Base-by-base conservation (phyloP, 352 stramenopile species). In the Thalassiosira allenii region DNA sequence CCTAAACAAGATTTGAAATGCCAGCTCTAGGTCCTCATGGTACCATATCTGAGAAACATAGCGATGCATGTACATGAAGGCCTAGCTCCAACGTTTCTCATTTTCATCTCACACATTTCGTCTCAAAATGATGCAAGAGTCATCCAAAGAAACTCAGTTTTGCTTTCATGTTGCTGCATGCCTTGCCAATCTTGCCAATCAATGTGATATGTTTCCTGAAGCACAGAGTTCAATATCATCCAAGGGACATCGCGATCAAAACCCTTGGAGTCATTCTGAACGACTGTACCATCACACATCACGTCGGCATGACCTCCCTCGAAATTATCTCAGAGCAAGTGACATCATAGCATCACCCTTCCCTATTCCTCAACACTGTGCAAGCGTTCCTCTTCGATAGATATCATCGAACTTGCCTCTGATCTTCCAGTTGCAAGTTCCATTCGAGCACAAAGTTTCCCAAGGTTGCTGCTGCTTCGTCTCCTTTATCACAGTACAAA, bases 371-470 rank as follows among this genome's bases (percentile, higher is more conserved):
- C 11, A 66, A 17, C 12, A 14, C n/a, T 63, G 14, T 43, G 49
- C 44, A 68, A 54, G 32, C 53, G 41, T 51, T 85, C 77, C 25
- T 80, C 43, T 53, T 79, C 68, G 67, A 87, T 77, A 49, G 56
- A 94, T 83, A 77, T 94, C 77, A 80, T 94, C 89, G 68, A 86
- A 91, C 52, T 92, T 92, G 25, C 73, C 74, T 68, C 74, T 79
- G 17, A 90, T 77, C 62, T 91, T 94, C 89, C 89, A 94, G 34
- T 81, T 76, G 71, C 89, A 94, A 51, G 74, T 86, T 34, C 89
- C 89, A 89, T 93, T 91, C 54, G 81, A 41, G 59, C 89, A 94
- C 23, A 93, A 67, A 40, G 63, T 75, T 62, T 85, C 37, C 53
- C 64, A 87, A 32, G 61, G 52, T 53, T 83, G 62, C 30, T 87